Evolutionary conservation across 805 yeast genomes (phyloP).

Genomic region (Lipomyces chichibuensis): DNA sequence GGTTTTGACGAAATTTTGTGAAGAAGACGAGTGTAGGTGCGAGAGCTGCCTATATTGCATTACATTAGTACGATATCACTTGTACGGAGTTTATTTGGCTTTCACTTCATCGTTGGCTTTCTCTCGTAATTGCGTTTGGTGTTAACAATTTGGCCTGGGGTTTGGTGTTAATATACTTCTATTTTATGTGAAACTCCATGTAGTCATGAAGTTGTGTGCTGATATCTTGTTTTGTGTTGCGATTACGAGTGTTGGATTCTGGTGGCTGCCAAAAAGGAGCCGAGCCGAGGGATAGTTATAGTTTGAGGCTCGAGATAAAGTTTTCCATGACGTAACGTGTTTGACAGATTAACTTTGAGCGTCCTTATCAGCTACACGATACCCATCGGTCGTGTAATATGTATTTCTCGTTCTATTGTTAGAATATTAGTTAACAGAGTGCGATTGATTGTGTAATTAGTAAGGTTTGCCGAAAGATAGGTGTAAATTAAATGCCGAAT

Average conservation of each 20-base stretch:
- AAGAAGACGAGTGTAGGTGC: background rate
- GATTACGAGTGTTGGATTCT: no score
- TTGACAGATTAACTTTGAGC: no score
- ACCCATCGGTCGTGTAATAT: background rate
- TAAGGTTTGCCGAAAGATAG: background rate
- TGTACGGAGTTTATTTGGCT: background rate
- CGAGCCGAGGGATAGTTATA: background rate
- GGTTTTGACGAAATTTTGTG: background rate
- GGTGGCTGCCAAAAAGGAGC: background rate
- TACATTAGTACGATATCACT: background rate
- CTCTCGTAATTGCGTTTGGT: background rate
- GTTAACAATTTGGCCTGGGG: background rate
- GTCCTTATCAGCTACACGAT: background rate
- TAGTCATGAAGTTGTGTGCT: background rate
- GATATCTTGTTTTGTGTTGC: no score
- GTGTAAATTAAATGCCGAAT: background rate
- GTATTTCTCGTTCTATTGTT: no score
- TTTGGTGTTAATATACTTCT: background rate
- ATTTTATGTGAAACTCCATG: background rate
- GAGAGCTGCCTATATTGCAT: background rate
- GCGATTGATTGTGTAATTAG: no score
- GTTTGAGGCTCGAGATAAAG: background rate
- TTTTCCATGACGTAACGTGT: background rate
- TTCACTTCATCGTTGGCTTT: background rate
- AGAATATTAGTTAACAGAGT: no score